Evolutionary conservation across 805 yeast species (phyloP), one percentile per base, ranked within the genome.

Genomic region (Vanderwaltozyma yarrowii): DNA sequence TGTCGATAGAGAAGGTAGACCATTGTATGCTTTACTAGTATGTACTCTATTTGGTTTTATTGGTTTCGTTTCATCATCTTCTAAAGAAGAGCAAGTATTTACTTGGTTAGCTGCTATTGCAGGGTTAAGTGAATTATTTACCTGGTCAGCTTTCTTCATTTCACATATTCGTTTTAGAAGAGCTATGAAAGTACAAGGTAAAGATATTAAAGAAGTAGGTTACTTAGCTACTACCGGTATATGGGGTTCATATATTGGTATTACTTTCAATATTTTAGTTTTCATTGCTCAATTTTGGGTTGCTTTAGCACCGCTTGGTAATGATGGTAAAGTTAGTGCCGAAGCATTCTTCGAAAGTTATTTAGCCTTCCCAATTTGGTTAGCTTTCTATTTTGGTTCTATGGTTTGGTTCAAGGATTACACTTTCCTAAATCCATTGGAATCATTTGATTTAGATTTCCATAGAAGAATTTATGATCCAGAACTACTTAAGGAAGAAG

Each of bases 201-300:
- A 64, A 44, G 58, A 65, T 14, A 36, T 56, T 5, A 45, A 52
- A 21, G 80, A 76, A 50, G 59, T 76, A 33, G 74, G 77, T 3
- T 74, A 66, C 54, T 54, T 50, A 30, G 64, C 79, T 17, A 67
- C 60, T 44, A 60, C 67, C 21, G 79, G 79, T 33, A 49, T 62
- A 12, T 59, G 52, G 51, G 78, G 77, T 13, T 73, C 79, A 3
- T 62, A 56, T 45, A 65, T 63, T 51, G 80, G 74, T 16, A 55
- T 74, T 13, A 42, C 62, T n/a, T 60, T 78, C 45, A 71, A 74
- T 40, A 41, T 62, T 9, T 59, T 76, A 37, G 71, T 77, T 19
- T 54, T 75, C 24, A 56, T 69, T 35, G 78, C 77, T 1, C 80
- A 75, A 52, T 74, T 77, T 56, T 77, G 80, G 77, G 71, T 78